Conservation (phyloP, 1,284 basidiomycete species). For the Sparassis latifolia region DNA sequence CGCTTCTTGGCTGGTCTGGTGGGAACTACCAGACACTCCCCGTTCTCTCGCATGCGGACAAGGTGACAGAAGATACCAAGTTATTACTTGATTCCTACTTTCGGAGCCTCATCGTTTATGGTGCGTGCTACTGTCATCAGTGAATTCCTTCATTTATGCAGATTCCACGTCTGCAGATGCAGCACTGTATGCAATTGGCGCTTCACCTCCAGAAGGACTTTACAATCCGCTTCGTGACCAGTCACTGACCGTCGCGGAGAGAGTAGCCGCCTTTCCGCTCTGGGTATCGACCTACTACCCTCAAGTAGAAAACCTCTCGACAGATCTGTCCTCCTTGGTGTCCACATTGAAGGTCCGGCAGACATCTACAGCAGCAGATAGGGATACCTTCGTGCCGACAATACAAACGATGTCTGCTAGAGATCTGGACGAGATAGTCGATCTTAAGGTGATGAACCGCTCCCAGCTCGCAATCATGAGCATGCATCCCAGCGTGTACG, state of each 20-base stretch:
- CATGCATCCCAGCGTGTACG: constrained; percentile 5
- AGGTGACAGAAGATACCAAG: constrained; percentile 4
- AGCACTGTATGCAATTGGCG: constrained; percentile 1
- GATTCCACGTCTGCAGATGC: constrained; percentile 1
- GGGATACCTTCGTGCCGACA: constrained; percentile 8
- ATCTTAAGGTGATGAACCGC: constrained; percentile 8
- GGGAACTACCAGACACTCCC: constrained; percentile 8
- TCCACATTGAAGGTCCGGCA: constrained; percentile 1
- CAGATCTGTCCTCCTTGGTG: neutral
- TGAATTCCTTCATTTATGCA: no score
- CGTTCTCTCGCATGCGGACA: constrained; percentile 6
- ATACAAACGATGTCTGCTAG: constrained; percentile 8
- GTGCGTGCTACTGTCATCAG: no score
- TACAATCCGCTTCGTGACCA: constrained; percentile 3
- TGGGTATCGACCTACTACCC: constrained; percentile 14
- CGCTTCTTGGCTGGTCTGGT: constrained; percentile 9
- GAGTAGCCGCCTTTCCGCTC: constrained; percentile 4
- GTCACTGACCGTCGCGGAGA: constrained; percentile 5
- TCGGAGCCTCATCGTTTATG: constrained; percentile 1
- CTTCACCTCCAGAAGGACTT: neutral
- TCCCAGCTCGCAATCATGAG: constrained; percentile 9
- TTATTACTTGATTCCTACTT: constrained; percentile 6
- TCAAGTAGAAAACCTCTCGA: neutral
- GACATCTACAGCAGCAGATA: neutral
- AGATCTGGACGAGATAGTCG: constrained; percentile 7